Conservation (phyloP, 345 rosid genomes). For the Toxicodendron radicans region DNA sequence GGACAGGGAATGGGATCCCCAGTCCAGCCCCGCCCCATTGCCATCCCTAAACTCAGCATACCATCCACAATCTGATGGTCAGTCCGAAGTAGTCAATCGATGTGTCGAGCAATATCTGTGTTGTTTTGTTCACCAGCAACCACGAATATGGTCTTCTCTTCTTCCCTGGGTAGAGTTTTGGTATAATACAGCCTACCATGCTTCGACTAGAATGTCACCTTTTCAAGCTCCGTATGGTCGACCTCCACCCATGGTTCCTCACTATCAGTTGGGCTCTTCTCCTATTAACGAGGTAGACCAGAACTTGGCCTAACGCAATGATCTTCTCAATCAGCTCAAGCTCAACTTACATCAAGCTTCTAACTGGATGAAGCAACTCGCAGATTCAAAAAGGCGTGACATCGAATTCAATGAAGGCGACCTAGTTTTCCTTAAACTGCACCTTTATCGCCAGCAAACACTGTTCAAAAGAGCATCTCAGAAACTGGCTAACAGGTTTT, state of each 20-base stretch:
- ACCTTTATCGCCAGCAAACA: neutral
- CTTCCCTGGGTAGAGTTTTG: slow-evolving; percentile 15
- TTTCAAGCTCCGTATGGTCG: slow-evolving; percentile 10
- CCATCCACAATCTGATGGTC: too few relatives aligned
- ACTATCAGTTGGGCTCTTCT: neutral
- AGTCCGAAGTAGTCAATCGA: too few relatives aligned
- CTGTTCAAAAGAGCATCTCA: too few relatives aligned
- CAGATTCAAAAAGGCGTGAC: neutral
- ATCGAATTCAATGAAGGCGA: neutral
- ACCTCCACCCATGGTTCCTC: neutral
- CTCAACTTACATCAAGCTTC: neutral
- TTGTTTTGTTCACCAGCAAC: too few relatives aligned
- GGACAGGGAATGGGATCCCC: too few relatives aligned
- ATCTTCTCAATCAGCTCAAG: neutral
- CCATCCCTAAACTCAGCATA: too few relatives aligned
- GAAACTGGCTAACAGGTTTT: neutral
- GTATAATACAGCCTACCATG: slow-evolving; percentile 11
- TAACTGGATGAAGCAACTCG: slow-evolving; percentile 10
- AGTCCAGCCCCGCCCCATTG: too few relatives aligned
- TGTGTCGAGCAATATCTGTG: too few relatives aligned
- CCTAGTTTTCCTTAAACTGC: slow-evolving; percentile 3
- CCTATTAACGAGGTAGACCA: neutral
- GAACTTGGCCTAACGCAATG: too few relatives aligned
- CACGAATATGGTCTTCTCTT: neutral
- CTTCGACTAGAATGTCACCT: slow-evolving; percentile 3